Percentiles rank a stretch among this genome's conserved stretches.
phyloP scores from a whole-genome alignment of 345 rosid species.

The Rubroshorea leprosula region DNA sequence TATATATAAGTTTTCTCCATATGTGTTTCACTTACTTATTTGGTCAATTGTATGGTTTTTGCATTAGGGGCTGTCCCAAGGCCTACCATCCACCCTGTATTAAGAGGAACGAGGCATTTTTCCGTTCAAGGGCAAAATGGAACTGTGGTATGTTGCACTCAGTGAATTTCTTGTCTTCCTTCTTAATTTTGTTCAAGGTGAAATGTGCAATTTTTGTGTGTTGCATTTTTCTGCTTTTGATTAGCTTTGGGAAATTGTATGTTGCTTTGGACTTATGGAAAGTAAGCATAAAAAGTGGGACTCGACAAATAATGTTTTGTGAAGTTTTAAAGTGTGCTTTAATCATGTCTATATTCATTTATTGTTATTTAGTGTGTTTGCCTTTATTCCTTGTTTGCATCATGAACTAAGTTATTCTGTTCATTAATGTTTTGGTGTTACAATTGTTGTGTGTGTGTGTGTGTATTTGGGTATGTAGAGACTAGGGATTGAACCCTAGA shows the following conservation, averaged over 20 bases:
- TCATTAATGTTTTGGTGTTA: constrained; percentile 11
- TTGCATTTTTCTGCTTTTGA: no score
- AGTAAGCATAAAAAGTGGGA: no score
- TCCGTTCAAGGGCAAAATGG: constrained; percentile 84
- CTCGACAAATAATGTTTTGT: neutral
- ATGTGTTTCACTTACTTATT: neutral
- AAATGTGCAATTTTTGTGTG: no score
- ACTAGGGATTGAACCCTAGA: no score
- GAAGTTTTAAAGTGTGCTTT: neutral
- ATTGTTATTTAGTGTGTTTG: no score
- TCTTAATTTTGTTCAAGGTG: no score
- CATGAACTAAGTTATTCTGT: constrained; percentile 2
- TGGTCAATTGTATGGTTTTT: constrained; percentile 16
- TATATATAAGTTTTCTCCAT: neutral
- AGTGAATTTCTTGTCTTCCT: neutral
- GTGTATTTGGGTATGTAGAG: no score
- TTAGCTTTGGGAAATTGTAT: no score
- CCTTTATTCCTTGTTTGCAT: no score
- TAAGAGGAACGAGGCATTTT: constrained; percentile 83
- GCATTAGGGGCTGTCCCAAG: constrained; percentile 89
- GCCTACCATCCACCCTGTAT: constrained; percentile 97
- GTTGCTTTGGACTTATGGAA: no score
- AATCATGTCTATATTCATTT: neutral
- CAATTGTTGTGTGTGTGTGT: no score
- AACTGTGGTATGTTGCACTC: constrained; percentile 66